phyloP scores from a whole-genome alignment of 345 rosid species.

The Eucalyptus victrix region DNA sequence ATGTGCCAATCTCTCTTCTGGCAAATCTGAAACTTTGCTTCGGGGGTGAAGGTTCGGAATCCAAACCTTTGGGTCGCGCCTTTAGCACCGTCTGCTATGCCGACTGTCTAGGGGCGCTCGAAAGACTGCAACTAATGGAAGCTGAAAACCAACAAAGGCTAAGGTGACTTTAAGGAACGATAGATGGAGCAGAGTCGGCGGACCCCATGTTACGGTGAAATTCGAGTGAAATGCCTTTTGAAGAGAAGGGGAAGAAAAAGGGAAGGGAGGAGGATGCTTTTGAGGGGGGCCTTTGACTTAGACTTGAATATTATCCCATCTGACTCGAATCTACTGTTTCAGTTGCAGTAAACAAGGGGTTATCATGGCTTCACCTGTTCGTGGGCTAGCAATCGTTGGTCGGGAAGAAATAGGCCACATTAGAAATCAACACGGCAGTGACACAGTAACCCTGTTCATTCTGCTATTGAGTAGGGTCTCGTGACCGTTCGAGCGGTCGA shows the following conservation, averaged over 20 bases:
- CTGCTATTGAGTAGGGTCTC: background rate
- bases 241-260: background rate
- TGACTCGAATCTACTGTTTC: background rate
- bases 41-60: background rate
- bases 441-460: background rate
- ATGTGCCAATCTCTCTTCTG: background rate
- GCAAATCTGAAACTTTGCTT: background rate
- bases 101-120: background rate
- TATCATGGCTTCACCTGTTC: background rate
- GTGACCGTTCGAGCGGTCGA: background rate
- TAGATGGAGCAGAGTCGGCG: background rate
- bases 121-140: background rate
- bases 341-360: background rate
- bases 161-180: background rate
- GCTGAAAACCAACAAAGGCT: background rate
- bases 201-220: background rate
- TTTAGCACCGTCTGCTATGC: background rate
- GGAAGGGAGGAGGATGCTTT: background rate
- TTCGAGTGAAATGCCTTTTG: background rate
- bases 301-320: background rate
- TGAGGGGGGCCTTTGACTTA: background rate
- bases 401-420: background rate
- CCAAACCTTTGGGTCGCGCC: background rate
- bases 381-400: background rate
- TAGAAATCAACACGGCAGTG: background rate